A percentile compares a stretch with the other conserved stretches of the same genome.
phyloP scores from a whole-genome alignment of 148 eudicot genomes.

The Nepenthes gracilis region DNA sequence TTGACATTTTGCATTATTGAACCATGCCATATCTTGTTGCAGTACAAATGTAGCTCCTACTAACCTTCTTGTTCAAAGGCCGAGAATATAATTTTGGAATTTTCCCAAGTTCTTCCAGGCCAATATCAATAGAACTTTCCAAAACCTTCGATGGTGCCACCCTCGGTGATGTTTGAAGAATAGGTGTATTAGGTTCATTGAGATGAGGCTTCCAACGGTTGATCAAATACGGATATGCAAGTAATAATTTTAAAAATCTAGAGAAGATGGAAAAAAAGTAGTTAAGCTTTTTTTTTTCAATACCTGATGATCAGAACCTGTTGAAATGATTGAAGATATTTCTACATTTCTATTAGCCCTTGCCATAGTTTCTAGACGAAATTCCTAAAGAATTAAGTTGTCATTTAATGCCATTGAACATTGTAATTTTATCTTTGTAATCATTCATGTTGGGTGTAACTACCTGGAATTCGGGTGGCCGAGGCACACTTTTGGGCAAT shows the following conservation, averaged over 20 bases:
- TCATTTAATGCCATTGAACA: not conserved
- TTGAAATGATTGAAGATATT: slow-evolving; percentile 53
- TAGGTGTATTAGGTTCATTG: slow-evolving; percentile 72
- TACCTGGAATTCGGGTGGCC: slow-evolving; percentile 76
- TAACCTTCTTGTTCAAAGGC: slow-evolving; percentile 77
- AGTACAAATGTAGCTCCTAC: slow-evolving; percentile 5
- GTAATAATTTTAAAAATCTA: too few species aligned
- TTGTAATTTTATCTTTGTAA: too few species aligned
- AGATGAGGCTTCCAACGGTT: slow-evolving; percentile 59
- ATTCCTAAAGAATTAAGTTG: slow-evolving; percentile 35
- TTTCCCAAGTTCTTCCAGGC: slow-evolving; percentile 74
- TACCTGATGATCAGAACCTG: slow-evolving; percentile 48
- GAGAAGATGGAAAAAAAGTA: not conserved
- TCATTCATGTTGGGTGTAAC: not conserved
- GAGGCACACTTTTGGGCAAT: slow-evolving; percentile 61
- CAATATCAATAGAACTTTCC: slow-evolving; percentile 70
- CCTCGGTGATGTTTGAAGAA: slow-evolving; percentile 75
- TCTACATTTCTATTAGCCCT: slow-evolving; percentile 70
- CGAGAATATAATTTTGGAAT: slow-evolving; percentile 85
- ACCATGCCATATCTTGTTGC: not conserved
- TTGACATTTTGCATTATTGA: not conserved
- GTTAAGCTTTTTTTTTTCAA: not conserved
- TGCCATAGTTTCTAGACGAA: slow-evolving; percentile 74
- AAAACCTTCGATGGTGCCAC: slow-evolving; percentile 58
- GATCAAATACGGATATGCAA: not conserved